Evolutionary conservation across 768 basidiomycete species (phyloP).

Genomic region (Pilatotrama ljubarskyi): DNA sequence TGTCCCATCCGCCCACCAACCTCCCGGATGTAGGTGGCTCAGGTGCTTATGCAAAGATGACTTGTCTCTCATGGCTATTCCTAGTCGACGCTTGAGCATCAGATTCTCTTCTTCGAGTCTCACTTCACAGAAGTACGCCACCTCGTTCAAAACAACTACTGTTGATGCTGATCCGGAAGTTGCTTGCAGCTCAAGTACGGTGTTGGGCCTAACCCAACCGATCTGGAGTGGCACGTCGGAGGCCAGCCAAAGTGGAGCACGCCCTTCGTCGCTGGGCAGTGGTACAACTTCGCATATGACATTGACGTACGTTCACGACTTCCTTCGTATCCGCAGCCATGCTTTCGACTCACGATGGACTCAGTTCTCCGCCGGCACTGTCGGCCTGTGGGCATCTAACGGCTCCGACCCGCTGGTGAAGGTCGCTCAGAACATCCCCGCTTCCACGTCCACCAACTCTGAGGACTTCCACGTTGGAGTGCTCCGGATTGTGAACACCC

Average conservation of each 20-base stretch:
- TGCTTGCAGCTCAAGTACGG: slow-evolving; percentile 53
- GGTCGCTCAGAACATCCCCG: slow-evolving; percentile 48
- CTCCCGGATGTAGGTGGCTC: slow-evolving; percentile 44
- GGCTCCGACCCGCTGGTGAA: slow-evolving; percentile 48
- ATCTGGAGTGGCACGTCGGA: slow-evolving; percentile 55
- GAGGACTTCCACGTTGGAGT: slow-evolving; percentile 64
- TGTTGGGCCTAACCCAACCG: slow-evolving; percentile 46
- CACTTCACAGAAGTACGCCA: slow-evolving; percentile 56
- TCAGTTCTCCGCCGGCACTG: slow-evolving; percentile 52
- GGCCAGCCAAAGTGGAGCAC: slow-evolving; percentile 50
- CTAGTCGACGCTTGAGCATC: slow-evolving; percentile 56
- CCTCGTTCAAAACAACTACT: no score
- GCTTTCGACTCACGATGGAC: background rate
- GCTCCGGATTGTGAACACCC: slow-evolving; percentile 51
- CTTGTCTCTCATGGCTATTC: background rate
- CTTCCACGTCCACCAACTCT: slow-evolving; percentile 57
- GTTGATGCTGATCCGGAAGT: background rate
- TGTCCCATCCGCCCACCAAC: slow-evolving; percentile 49
- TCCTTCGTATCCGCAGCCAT: background rate
- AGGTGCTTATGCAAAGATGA: background rate
- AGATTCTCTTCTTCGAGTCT: slow-evolving; percentile 62
- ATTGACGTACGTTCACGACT: slow-evolving; percentile 46
- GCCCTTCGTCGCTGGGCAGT: slow-evolving; percentile 50
- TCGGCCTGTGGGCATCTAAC: slow-evolving; percentile 60
- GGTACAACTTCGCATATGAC: slow-evolving; percentile 70